A percentile compares a stretch with the other conserved stretches of the same genome.
phyloP scores from a whole-genome alignment of 2,329 filamentous ascomycete genomes.

The Penicillium expansum region DNA sequence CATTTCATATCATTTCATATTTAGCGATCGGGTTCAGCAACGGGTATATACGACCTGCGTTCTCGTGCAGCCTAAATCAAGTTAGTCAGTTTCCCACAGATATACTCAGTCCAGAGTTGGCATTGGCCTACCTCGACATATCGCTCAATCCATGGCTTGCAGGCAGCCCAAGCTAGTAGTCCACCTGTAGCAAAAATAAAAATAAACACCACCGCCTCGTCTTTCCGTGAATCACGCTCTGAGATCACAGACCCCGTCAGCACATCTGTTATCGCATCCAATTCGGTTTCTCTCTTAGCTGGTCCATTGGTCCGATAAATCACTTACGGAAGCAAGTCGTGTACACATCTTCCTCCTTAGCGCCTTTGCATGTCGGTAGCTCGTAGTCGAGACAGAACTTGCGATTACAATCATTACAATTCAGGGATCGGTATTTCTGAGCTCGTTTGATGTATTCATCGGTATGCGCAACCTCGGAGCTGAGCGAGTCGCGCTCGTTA shows the following conservation, averaged over 20 bases:
- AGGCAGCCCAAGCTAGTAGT: slow-evolving; percentile 58
- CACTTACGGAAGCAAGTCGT: slow-evolving; percentile 63
- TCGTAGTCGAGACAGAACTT: slow-evolving; percentile 64
- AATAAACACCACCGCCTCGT: slow-evolving; percentile 63
- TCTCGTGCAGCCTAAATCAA: slow-evolving; percentile 45
- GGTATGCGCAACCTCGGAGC: slow-evolving; percentile 14
- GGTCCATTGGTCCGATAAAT: neutral
- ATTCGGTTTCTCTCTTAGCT: neutral
- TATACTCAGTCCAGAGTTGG: neutral
- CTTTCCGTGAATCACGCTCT: slow-evolving; percentile 67
- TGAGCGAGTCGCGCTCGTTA: slow-evolving; percentile 16
- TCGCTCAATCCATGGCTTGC: slow-evolving; percentile 59
- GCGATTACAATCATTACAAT: slow-evolving; percentile 66
- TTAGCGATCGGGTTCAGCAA: slow-evolving; percentile 35
- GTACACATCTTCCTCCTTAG: slow-evolving; percentile 62
- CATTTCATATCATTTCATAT: neutral
- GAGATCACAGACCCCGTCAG: neutral
- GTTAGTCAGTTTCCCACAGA: slow-evolving; percentile 3
- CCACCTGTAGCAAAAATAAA: slow-evolving; percentile 64
- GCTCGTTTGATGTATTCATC: slow-evolving; percentile 23
- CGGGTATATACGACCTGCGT: slow-evolving; percentile 52
- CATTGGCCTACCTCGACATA: slow-evolving; percentile 51
- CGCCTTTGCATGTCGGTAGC: slow-evolving; percentile 60
- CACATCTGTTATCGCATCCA: neutral
- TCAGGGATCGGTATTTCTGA: slow-evolving; percentile 44